These are phyloP conservation scores for Crassisporium funariophilum DNA, from an alignment of 768 basidiomycete genomes.

Conservation along the genomic window DNA sequence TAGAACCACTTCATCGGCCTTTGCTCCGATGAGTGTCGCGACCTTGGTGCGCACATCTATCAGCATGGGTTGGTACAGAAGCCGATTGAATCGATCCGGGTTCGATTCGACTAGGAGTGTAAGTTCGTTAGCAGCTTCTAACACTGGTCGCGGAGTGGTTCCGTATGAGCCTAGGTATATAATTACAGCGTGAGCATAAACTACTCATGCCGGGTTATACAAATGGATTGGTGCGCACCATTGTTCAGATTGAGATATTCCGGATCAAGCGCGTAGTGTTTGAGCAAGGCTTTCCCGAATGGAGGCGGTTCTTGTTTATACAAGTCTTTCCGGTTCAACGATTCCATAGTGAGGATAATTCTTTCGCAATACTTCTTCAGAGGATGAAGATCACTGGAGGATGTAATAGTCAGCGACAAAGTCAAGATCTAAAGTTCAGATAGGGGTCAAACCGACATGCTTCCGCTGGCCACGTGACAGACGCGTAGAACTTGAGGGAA, in stretches of 20 bases:
- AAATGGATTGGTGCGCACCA: conserved; percentile 38
- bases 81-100: conserved; percentile 56
- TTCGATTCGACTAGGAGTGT: conserved; percentile 48
- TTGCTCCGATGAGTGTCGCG: conserved; percentile 52
- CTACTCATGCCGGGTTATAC: background rate
- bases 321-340: background rate
- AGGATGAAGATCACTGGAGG: too few relatives aligned
- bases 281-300: conserved; percentile 59
- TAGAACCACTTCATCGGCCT: conserved; percentile 58
- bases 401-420: too few relatives aligned
- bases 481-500: too few relatives aligned
- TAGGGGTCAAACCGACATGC: too few relatives aligned
- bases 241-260: conserved; percentile 67
- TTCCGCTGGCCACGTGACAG: too few relatives aligned
- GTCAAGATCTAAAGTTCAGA: too few relatives aligned
- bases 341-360: conserved; percentile 10
- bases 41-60: conserved; percentile 44
- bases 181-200: background rate
- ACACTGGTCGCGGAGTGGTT: conserved; percentile 54
- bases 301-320: conserved; percentile 16
- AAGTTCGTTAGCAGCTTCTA: conserved; percentile 42
- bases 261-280: conserved; percentile 58
- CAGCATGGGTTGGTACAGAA: conserved; percentile 37
- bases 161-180: conserved; percentile 56
- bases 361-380: too few relatives aligned